Conservation (phyloP, 2,329 filamentous ascomycete genomes). For the Colletotrichum navitas region DNA sequence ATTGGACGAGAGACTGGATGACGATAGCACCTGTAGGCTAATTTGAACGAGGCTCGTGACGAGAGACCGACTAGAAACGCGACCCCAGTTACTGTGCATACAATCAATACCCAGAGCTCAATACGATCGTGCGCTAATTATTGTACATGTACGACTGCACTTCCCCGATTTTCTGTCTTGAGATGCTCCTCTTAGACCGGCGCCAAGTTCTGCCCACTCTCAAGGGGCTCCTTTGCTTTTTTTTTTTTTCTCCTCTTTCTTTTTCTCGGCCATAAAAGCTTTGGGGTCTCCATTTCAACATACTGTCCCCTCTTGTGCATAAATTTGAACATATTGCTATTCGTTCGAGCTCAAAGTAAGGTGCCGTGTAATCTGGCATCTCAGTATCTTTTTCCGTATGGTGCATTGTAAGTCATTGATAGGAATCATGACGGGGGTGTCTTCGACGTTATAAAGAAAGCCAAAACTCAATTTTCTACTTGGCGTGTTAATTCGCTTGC, state of each 20-base stretch:
- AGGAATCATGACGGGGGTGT: not conserved
- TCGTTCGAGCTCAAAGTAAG: not conserved
- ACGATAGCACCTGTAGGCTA: not conserved
- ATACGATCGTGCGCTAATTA: not conserved
- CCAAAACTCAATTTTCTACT: not conserved
- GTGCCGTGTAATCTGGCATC: not conserved
- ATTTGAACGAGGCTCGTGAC: not conserved
- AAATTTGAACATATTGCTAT: accelerated
- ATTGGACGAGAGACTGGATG: not conserved
- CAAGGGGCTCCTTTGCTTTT: slow-evolving; percentile 1
- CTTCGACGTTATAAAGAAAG: not conserved
- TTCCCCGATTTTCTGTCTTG: not conserved
- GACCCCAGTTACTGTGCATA: not conserved
- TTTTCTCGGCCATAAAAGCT: not conserved
- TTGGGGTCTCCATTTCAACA: not conserved
- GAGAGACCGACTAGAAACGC: not conserved
- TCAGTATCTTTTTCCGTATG: not conserved
- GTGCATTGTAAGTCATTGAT: not conserved
- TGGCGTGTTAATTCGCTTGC: not conserved
- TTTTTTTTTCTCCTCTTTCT: too few species aligned
- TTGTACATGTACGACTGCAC: not conserved
- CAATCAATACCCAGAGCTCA: not conserved
- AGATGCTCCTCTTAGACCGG: not conserved
- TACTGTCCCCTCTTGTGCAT: not conserved
- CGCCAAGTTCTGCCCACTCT: not conserved